phyloP scores from a whole-genome alignment of 768 basidiomycete species.

The Leucocoprinus leucothites region DNA sequence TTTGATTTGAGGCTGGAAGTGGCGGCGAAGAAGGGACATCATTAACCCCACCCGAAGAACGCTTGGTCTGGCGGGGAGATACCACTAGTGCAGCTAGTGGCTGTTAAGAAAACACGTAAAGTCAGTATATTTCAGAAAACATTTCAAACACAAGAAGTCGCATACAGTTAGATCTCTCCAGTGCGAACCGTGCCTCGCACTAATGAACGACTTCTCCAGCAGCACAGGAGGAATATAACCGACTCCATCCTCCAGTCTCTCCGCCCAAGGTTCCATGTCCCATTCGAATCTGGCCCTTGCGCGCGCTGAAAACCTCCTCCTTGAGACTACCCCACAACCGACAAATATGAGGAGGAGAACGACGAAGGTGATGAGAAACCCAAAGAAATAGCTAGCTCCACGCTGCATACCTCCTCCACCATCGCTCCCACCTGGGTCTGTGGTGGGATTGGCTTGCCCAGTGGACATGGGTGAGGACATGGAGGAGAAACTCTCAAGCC shows the following conservation, averaged over 20 bases:
- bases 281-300: conserved; percentile 20
- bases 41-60: not conserved
- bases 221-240: conserved; percentile 5
- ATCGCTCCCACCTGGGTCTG: not conserved
- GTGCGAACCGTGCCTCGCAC: not conserved
- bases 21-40: not conserved
- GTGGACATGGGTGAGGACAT: conserved; percentile 10
- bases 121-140: not conserved
- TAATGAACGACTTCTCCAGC: not conserved
- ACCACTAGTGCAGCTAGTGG: conserved; percentile 6
- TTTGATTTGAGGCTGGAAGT: not conserved
- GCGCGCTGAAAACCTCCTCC: conserved; percentile 33
- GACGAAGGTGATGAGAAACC: conserved; percentile 49
- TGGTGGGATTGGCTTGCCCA: not conserved
- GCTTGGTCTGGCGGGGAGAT: not conserved
- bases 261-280: conserved; percentile 16
- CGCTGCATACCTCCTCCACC: conserved; percentile 17
- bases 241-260: conserved; percentile 1
- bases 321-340: conserved; percentile 46
- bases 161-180: conserved; percentile 12
- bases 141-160: not conserved
- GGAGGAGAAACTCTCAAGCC: not conserved
- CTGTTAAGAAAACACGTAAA: not conserved
- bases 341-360: conserved; percentile 48
- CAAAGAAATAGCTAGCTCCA: conserved; percentile 47